Evolutionary conservation across 495 filamentous ascomycete genomes (phyloP), one percentile per base, ranked within the genome.

Genomic region (Podospora didyma): DNA sequence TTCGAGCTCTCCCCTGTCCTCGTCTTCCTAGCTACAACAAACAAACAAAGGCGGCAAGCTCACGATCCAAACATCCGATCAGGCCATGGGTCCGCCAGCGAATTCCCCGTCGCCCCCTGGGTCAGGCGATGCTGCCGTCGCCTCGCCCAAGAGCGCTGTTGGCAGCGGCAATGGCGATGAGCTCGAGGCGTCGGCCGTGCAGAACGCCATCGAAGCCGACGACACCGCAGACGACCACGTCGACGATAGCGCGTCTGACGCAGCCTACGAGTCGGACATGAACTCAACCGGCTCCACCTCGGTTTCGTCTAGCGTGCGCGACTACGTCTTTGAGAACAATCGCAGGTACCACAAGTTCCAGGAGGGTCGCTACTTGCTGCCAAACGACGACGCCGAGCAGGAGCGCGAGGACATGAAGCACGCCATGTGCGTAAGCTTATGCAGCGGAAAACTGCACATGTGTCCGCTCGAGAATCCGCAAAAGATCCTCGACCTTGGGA

Each of bases 401-500:
- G 82, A 85, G 60, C 80, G 84, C 21, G 70, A 85, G 31, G 79
- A 83, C 65, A 75, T 82, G 41, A 75, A 79, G 55, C 78, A 82
- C 57, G 69, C 75, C 46, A 63, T 82, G 53, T 69, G 72, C 20
- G 54, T 70, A 10, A 53, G 79, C 9, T 47, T 73, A 6, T 46
- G 28, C 49, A 70, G 71, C 45, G 73, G 75, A 19, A 62, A 58
- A 42, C 68, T 87, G 20, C 75, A 79, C 59, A 71, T 75, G 37
- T 76, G 82, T n/a, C 83, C 76, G 17, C 59, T 75, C 26, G 57
- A 69, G n/a, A 68, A 76, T 39, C 75, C 78, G 2, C 69, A 74
- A 11, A 70, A 73, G 31, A 70, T 85, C 12, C 69, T 85, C 35
- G 83, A 86, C 51, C 71, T 85, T 42, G 82, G 82, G 34, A 85